Base-by-base conservation (phyloP, 495 filamentous ascomycete species). In the Aspergillus egyptiacus region DNA sequence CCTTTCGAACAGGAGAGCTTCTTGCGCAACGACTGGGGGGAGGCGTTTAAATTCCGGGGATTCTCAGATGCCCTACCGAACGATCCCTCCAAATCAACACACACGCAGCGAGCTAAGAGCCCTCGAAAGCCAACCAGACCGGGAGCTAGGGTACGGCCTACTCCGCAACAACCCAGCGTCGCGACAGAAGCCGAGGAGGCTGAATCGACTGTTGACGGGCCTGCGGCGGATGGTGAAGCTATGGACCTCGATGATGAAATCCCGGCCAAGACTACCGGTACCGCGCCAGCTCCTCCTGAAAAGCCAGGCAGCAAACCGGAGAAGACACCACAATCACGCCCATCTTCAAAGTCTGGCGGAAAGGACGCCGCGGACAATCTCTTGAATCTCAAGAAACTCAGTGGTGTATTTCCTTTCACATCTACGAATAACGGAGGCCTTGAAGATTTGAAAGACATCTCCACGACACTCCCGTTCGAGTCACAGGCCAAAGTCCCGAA, bases 381-480 rank as follows among this genome's bases (percentile, higher is more conserved):
- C 6, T 64, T 72, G 43, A 76, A 83, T 25, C 74, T 95, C 34
- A 69, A 76, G 1, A 80, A 86, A 22, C 75, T 94, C 5, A 70
- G 72, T 8, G 80, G 84, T 23, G 76, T 84, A 6, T 80, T 79
- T 27, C 89, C 89, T 0, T 81, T 91, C 32, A 68, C 69, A 2
- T 67, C 66, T 25, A 66, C 72, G 13, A 63, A 75, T 10, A 72
- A 64, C 19, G 78, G 82, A 11, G 71, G 71, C 2, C 79, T 91
- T 5, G 65, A 72, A 15, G 80, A 81, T 28, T 73, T 94, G 25
- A 71, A 74, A 17, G 86, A 87, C 53, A 65, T 96, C 28, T 73
- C 72, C 19, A 68, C 76, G 6, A 82, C 71, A 2, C 77, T 95
- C 1, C 89, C 89, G 0, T 93, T 91, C 62, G 66, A 82, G 48